phyloP scores from a whole-genome alignment of 768 basidiomycete genomes.

The Sutorius australiensis region DNA sequence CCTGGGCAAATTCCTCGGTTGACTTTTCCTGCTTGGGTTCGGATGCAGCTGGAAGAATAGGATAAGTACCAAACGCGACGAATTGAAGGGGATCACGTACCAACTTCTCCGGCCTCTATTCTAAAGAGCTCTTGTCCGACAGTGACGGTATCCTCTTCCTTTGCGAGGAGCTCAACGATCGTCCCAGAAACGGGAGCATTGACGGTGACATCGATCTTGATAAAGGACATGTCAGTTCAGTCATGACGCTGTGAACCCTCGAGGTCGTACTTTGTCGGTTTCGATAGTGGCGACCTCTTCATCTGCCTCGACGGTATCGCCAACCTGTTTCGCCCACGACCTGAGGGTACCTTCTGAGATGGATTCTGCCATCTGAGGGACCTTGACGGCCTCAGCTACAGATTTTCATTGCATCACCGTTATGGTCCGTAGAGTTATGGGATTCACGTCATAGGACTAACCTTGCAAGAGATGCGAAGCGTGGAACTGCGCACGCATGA shows the following conservation, averaged over 20 bases:
- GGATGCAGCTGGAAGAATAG: slow-evolving; percentile 24
- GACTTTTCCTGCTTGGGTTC: slow-evolving; percentile 25
- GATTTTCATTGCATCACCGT: slow-evolving; percentile 4
- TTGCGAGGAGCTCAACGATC: slow-evolving; percentile 80
- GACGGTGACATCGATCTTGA: slow-evolving; percentile 93
- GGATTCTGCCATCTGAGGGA: slow-evolving; percentile 97
- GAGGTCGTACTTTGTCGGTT: slow-evolving; percentile 82
- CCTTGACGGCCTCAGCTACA: slow-evolving; percentile 86
- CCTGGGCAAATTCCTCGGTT: slow-evolving; percentile 24
- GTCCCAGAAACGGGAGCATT: slow-evolving; percentile 88
- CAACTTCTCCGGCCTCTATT: slow-evolving; percentile 77
- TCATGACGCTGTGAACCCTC: background rate
- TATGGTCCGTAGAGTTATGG: slow-evolving; percentile 3
- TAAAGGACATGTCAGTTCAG: slow-evolving; percentile 5
- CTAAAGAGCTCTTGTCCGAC: slow-evolving; percentile 94
- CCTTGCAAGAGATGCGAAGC: slow-evolving; percentile 68
- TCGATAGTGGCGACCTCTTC: slow-evolving; percentile 98
- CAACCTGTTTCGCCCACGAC: slow-evolving; percentile 89
- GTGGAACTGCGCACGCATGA: slow-evolving; percentile 62
- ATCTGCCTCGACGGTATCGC: slow-evolving; percentile 85
- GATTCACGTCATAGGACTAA: slow-evolving; percentile 33
- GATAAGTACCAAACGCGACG: background rate
- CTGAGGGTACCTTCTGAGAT: slow-evolving; percentile 97
- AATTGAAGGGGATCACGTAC: slow-evolving; percentile 29
- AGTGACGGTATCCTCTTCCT: slow-evolving; percentile 90